Percentiles rank a stretch among this genome's conserved stretches.
Evolutionary conservation across 1,284 basidiomycete genomes (phyloP).

Genomic region (Gastroboletus turbinatus): DNA sequence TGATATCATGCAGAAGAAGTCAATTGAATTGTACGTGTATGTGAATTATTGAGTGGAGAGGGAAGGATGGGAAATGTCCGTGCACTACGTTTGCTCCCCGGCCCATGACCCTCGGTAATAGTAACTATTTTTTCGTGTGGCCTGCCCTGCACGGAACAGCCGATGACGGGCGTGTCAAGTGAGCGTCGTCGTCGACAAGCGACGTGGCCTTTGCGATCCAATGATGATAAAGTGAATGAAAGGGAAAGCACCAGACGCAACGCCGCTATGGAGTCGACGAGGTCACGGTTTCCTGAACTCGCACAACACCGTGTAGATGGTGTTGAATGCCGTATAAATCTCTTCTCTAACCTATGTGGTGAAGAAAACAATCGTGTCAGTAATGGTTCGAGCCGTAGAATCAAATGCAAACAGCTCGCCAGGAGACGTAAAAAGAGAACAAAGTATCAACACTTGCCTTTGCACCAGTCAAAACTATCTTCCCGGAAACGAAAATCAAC

Average conservation of each 20-base stretch:
- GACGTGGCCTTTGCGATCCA: background rate
- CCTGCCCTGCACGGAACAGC: background rate
- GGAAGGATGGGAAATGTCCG: slow-evolving; percentile 35
- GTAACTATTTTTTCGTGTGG: slow-evolving; percentile 20
- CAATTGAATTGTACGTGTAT: slow-evolving; percentile 27
- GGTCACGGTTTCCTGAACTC: slow-evolving; percentile 82
- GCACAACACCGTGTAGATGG: slow-evolving; percentile 94
- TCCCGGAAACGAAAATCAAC: slow-evolving; percentile 98
- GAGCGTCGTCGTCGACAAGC: slow-evolving; percentile 10
- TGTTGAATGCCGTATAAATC: slow-evolving; percentile 99
- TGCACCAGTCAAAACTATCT: slow-evolving; percentile 98
- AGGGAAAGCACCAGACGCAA: background rate
- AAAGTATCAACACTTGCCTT: slow-evolving; percentile 63
- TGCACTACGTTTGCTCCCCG: slow-evolving; percentile 42
- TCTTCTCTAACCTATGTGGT: slow-evolving; percentile 87
- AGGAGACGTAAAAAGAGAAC: too few relatives aligned
- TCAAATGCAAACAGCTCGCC: background rate
- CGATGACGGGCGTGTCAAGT: slow-evolving; percentile 12
- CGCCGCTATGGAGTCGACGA: background rate
- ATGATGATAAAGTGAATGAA: slow-evolving; percentile 2
- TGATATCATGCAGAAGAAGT: slow-evolving; percentile 31
- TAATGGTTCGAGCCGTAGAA: slow-evolving; percentile 20
- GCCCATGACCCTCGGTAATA: slow-evolving; percentile 29
- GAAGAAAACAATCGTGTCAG: slow-evolving; percentile 43
- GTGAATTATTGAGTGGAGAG: slow-evolving; percentile 29